Percentiles rank a stretch among this genome's conserved stretches.
Evolutionary conservation across 2,329 filamentous ascomycete genomes (phyloP).

Genomic region (Emergomyces orientalis): DNA sequence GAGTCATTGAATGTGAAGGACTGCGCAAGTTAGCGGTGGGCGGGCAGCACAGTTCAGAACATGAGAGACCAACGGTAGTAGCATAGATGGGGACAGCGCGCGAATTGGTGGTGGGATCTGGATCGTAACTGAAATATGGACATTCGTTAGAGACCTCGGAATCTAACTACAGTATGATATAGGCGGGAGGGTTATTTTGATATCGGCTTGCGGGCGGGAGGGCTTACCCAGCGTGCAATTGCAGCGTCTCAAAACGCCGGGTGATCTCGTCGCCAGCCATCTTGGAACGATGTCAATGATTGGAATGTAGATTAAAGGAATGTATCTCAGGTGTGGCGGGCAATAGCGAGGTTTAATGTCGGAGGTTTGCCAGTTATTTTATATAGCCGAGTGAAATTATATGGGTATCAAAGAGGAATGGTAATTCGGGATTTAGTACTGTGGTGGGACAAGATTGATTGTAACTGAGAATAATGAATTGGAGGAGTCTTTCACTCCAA

Average conservation of each 20-base stretch:
- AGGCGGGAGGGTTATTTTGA: not conserved
- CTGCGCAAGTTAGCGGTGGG: slow-evolving; percentile 34
- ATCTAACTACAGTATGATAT: not conserved
- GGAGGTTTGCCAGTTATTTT: not conserved
- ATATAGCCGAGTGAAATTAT: not conserved
- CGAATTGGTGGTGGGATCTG: slow-evolving; percentile 72
- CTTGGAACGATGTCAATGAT: not conserved
- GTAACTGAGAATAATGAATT: not conserved
- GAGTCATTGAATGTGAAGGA: slow-evolving; percentile 94
- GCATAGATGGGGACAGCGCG: slow-evolving; percentile 95
- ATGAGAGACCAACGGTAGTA: slow-evolving; percentile 60
- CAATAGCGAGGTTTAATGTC: not conserved
- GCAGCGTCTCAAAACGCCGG: slow-evolving; percentile 68
- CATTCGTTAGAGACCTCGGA: not conserved
- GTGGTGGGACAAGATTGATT: too few relatives aligned
- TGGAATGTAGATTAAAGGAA: not conserved
- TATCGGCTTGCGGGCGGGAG: not conserved
- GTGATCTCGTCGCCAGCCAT: slow-evolving; percentile 22
- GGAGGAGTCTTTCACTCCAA: not conserved
- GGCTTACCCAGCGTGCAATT: slow-evolving; percentile 70
- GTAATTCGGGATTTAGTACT: too few relatives aligned
- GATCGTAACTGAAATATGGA: slow-evolving; percentile 53
- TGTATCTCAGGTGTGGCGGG: not conserved
- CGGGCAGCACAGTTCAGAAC: not conserved
- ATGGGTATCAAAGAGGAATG: not conserved